These are phyloP conservation scores for Paulinella micropora DNA, from an alignment of 78 protist species.

Conservation along the genomic window DNA sequence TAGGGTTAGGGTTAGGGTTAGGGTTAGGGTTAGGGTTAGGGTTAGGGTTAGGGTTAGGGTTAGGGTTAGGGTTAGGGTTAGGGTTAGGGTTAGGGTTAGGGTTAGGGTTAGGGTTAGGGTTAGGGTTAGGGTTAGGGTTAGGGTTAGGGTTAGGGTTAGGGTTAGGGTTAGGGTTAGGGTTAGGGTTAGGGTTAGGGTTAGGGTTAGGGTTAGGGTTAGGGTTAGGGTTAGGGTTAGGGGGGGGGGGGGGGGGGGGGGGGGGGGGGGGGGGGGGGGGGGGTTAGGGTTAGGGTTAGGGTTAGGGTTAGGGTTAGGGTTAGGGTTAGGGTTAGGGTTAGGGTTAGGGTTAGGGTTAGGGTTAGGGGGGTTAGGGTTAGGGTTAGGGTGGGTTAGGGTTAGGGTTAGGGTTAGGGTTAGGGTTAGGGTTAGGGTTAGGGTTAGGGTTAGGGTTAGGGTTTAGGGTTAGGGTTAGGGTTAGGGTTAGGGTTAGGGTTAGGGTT, in stretches of 20 bases:
- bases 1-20: conserved; percentile 4
- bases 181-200: conserved; percentile 19
- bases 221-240: no score
- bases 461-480: conserved; percentile 20
- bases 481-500: conserved; percentile 19
- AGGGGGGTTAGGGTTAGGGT: no score
- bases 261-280: no score
- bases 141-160: conserved; percentile 20
- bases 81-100: conserved; percentile 15
- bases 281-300: no score
- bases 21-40: conserved; percentile 2
- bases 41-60: conserved; percentile 6
- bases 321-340: no score
- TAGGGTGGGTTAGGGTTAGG: no score
- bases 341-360: no score
- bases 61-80: conserved; percentile 19
- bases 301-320: no score
- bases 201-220: conserved; percentile 20
- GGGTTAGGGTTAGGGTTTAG: conserved; percentile 17
- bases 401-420: conserved; percentile 19
- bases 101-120: conserved; percentile 6
- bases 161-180: conserved; percentile 13
- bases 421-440: conserved; percentile 19
- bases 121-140: background rate
- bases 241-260: no score